These are phyloP conservation scores for Debaryomycetaceae sp. DNA, from an alignment of 1,139 yeast species.

Conservation along the genomic window DNA sequence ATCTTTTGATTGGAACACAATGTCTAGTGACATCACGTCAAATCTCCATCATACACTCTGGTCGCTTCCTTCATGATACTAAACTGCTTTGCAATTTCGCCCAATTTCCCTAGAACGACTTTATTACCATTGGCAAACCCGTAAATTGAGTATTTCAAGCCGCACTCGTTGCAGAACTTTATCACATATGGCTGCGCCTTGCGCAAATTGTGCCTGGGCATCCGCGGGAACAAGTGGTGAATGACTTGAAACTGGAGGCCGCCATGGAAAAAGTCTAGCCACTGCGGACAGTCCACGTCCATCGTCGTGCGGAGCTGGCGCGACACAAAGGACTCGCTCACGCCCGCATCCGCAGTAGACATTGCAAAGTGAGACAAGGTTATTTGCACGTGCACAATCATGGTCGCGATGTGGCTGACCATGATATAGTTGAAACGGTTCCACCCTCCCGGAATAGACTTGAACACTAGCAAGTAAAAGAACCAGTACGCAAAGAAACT, in stretches of 20 bases:
- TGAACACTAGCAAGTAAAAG: conserved; percentile 52
- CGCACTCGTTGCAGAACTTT: conserved; percentile 67
- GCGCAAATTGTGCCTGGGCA: conserved; percentile 82
- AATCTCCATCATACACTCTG: conserved; percentile 24
- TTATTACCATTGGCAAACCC: conserved; percentile 75
- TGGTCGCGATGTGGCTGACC: conserved; percentile 71
- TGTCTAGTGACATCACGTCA: not conserved
- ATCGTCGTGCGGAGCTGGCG: conserved; percentile 82
- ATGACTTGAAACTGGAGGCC: conserved; percentile 89
- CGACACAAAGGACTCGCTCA: conserved; percentile 69
- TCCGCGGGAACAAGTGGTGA: conserved; percentile 81
- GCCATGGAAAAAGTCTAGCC: conserved; percentile 88
- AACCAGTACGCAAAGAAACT: conserved; percentile 67
- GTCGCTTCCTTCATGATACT: conserved; percentile 61
- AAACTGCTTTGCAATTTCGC: conserved; percentile 74
- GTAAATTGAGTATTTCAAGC: conserved; percentile 71
- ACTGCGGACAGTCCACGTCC: conserved; percentile 91
- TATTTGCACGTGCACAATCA: conserved; percentile 88
- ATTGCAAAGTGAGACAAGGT: conserved; percentile 86
- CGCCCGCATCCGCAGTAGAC: conserved; percentile 82
- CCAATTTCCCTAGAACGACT: conserved; percentile 56
- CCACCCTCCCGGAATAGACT: conserved; percentile 38
- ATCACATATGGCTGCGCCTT: conserved; percentile 62
- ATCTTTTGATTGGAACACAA: too few relatives aligned
- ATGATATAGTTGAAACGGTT: conserved; percentile 48